These are phyloP conservation scores for Spiromyces aspiralis DNA, from an alignment of 371 early-diverging fungal genomes.

Conservation along the genomic window DNA sequence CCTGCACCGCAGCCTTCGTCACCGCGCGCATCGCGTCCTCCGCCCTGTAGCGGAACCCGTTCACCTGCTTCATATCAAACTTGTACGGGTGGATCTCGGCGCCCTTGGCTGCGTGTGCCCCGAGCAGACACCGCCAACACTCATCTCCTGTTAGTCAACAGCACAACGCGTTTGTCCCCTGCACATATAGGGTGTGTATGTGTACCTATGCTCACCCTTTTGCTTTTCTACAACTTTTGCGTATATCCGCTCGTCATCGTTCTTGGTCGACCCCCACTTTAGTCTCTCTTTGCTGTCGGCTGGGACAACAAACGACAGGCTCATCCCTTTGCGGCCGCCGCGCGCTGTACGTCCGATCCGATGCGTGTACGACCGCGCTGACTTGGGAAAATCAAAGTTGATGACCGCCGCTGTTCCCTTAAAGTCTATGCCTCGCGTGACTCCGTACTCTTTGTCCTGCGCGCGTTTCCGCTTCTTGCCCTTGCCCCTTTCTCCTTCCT, in stretches of 20 bases:
- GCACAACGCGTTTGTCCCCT: too few relatives aligned
- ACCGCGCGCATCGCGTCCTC: conserved; percentile 76
- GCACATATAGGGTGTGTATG: background rate
- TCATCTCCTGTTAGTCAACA: background rate
- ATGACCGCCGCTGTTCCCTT: conserved; percentile 84
- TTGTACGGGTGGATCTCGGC: conserved; percentile 54
- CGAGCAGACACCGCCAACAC: background rate
- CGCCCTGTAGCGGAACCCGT: conserved; percentile 80
- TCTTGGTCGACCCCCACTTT: too few relatives aligned
- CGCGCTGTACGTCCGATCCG: conserved; percentile 95
- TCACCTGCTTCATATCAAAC: conserved; percentile 77
- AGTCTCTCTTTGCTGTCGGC: background rate
- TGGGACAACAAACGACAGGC: conserved; percentile 48
- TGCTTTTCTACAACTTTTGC: conserved; percentile 43
- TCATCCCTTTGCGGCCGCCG: conserved; percentile 78
- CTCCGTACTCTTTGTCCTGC: conserved; percentile 79
- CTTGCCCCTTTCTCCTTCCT: conserved; percentile 23
- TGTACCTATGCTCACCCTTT: conserved; percentile 19
- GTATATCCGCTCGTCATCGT: conserved; percentile 46
- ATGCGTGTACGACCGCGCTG: conserved; percentile 86
- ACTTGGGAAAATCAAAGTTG: conserved; percentile 94
- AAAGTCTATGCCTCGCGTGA: conserved; percentile 96
- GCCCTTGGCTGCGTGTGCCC: conserved; percentile 14
- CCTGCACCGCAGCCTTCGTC: conserved; percentile 55
- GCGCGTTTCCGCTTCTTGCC: conserved; percentile 25